Percentiles rank a stretch among this genome's conserved stretches.
These are phyloP conservation scores for Cercophora samala DNA, from an alignment of 495 filamentous ascomycete species.

Conservation along the genomic window DNA sequence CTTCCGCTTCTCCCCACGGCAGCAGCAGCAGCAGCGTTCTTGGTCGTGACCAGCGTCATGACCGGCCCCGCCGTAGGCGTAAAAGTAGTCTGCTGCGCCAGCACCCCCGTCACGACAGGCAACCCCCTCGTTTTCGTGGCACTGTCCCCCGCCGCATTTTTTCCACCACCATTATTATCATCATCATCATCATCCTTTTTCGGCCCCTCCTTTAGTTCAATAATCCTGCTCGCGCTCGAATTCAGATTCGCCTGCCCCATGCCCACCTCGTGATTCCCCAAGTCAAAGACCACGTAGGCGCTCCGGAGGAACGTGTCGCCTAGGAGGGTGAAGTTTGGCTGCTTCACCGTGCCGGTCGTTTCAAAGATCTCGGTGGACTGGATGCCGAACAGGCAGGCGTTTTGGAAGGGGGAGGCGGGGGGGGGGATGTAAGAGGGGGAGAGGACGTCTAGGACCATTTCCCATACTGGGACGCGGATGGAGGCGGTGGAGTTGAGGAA, in stretches of 20 bases:
- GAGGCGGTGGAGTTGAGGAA: slow-evolving; percentile 44
- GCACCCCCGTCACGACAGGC: slow-evolving; percentile 40
- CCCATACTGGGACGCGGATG: slow-evolving; percentile 67
- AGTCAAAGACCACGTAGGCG: slow-evolving; percentile 92
- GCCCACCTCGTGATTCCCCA: slow-evolving; percentile 77
- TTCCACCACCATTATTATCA: too few relatives aligned
- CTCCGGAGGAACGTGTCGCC: slow-evolving; percentile 92
- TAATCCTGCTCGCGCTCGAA: slow-evolving; percentile 45
- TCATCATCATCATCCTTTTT: background rate
- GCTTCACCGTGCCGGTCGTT: slow-evolving; percentile 5
- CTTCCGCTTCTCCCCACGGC: background rate
- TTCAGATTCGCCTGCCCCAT: slow-evolving; percentile 87
- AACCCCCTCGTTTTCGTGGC: slow-evolving; percentile 19
- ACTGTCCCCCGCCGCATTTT: too few relatives aligned
- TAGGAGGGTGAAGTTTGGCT: slow-evolving; percentile 40
- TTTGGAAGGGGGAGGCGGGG: slow-evolving; percentile 29
- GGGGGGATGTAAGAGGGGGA: slow-evolving; percentile 22
- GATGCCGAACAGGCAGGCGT: slow-evolving; percentile 44
- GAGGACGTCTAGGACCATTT: slow-evolving; percentile 65
- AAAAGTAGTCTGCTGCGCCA: slow-evolving; percentile 26
- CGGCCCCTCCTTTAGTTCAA: slow-evolving; percentile 38
- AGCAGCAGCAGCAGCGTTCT: background rate
- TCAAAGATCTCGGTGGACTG: slow-evolving; percentile 35
- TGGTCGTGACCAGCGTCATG: background rate
- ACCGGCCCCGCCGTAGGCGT: slow-evolving; percentile 16